Base-by-base conservation (phyloP, 2,329 filamentous ascomycete genomes). In the Paracoccidioides lutzii region DNA sequence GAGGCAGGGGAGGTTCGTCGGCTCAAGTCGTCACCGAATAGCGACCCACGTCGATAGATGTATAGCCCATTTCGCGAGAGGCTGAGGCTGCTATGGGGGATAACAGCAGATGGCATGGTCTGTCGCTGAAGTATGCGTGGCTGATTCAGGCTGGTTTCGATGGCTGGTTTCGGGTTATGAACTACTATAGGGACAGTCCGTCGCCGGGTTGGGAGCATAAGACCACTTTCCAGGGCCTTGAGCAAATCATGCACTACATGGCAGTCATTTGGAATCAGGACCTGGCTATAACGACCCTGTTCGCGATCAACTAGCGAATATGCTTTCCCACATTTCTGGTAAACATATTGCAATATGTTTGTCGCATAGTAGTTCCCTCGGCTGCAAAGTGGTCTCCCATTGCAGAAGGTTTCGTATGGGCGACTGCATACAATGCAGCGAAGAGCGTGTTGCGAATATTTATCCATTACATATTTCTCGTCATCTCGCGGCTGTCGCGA, bases 251-350 rank as follows among this genome's bases (percentile, higher is more conserved):
- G 66, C 45, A 72, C 66, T 5, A 66, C 65, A 5, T 59, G 59
- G 57, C 63, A 71, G 43, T 67, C 63, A 6, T 63, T 60, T 5
- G 75, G 74, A 35, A 77, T 69, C 59, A 72, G 70, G 57, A 77
- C 66, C 28, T 74, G 65, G 3, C 69, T 70, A 1, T 64, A 61
- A 32, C 69, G 64, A 58, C 69, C 66, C 48, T 59, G 62, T 43
- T 73, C 69, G n/a, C 66, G 67, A 62, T 75, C 72, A 51, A 75
- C 66, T 6, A 69, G 65, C 0, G 74, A 75, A 59, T 70, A 74
- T 40, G 71, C 65, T 53, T 65, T 66, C n/a, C 68, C 70, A 37
- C 64, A 62, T 54, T 64, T 65, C 54, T 60, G 60, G 62, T 70
- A 68, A 41, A 72, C 56, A 57, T 71, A 72, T 45, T 66, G 61